Evolutionary conservation across 371 early-diverging fungal genomes (phyloP).

Genomic region (Rhizomucor pusillus): DNA sequence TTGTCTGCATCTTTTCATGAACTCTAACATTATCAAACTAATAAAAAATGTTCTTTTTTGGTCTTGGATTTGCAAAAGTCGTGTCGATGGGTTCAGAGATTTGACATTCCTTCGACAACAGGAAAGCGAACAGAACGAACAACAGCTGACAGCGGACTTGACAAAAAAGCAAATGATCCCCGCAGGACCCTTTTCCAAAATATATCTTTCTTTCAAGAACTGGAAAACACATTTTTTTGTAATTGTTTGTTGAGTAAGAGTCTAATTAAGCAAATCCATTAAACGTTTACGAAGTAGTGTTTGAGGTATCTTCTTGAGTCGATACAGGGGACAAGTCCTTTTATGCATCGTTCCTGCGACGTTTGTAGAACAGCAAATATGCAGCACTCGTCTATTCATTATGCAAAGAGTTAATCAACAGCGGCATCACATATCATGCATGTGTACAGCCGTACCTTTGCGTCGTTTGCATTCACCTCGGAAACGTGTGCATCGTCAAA

Average conservation of each 20-base stretch:
- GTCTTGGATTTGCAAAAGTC: no score
- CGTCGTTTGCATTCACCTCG: constrained; percentile 48
- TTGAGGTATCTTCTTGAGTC: not conserved
- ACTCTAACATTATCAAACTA: not conserved
- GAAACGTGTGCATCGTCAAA: constrained; percentile 87
- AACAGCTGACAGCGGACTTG: not conserved
- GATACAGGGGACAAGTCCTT: not conserved
- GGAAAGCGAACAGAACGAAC: not conserved
- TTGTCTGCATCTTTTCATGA: not conserved
- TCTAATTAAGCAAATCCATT: not conserved
- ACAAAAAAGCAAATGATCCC: not conserved
- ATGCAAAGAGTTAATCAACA: constrained; percentile 1
- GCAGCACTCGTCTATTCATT: constrained; percentile 64
- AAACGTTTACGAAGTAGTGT: not conserved
- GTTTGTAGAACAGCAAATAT: constrained; percentile 83
- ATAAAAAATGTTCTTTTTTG: not conserved
- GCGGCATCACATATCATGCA: not conserved
- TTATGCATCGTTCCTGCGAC: constrained; percentile 27
- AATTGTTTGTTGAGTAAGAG: no score
- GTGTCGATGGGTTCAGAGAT: no score
- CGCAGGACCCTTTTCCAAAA: no score
- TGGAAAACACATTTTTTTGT: no score
- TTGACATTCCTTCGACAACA: no score
- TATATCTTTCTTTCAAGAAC: no score
- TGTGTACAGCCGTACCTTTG: constrained; percentile 40